phyloP scores from a whole-genome alignment of 805 yeast species.

The Hanseniaspora thailandica region DNA sequence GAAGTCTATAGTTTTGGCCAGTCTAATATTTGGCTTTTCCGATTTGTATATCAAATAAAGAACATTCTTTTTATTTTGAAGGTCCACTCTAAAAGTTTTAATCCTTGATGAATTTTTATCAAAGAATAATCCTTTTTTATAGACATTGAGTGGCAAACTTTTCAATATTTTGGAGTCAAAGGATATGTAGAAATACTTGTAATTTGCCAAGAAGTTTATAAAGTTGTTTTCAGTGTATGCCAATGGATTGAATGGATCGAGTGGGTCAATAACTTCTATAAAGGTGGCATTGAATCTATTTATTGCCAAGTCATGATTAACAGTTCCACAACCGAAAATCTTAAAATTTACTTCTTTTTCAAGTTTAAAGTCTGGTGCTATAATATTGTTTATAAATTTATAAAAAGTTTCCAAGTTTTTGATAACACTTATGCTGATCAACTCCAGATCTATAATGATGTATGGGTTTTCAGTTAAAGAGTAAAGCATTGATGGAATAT shows the following conservation, averaged over 20 bases:
- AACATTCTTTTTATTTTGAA: background rate
- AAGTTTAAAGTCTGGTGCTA: background rate
- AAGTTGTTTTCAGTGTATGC: background rate
- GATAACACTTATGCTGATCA: background rate
- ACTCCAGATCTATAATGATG: background rate
- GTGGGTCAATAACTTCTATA: slow-evolving; percentile 2
- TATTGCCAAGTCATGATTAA: slow-evolving; percentile 1
- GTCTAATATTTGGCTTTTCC: background rate
- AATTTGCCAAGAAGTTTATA: background rate
- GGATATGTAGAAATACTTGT: slow-evolving; percentile 1
- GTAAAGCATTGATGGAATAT: background rate
- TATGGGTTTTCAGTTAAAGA: background rate
- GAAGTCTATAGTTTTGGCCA: background rate
- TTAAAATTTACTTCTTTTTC: background rate
- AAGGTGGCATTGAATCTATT: background rate
- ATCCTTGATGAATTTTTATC: background rate
- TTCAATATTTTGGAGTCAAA: background rate
- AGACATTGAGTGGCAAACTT: background rate
- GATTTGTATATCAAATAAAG: slow-evolving; percentile 5
- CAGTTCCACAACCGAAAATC: slow-evolving; percentile 5
- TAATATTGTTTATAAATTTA: background rate
- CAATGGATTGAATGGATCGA: background rate
- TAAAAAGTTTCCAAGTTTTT: background rate
- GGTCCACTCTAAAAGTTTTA: background rate
- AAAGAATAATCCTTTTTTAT: background rate